phyloP scores from a whole-genome alignment of 768 basidiomycete species.

The Pulveroboletus sp. region DNA sequence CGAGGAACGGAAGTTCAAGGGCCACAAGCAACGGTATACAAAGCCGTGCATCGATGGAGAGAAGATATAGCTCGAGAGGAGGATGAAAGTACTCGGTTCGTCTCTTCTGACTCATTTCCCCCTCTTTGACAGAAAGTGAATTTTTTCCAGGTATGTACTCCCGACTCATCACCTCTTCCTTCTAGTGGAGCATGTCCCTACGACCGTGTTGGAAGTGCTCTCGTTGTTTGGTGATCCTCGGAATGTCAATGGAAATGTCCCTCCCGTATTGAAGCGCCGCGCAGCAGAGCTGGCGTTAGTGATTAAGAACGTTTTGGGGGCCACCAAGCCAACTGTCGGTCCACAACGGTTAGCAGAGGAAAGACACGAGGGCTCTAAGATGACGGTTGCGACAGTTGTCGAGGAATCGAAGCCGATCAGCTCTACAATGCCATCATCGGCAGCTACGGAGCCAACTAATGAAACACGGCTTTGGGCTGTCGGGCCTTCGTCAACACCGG shows the following conservation, averaged over 20 bases:
- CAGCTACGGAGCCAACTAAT: not conserved
- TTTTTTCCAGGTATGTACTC: conserved; percentile 55
- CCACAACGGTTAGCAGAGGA: not conserved
- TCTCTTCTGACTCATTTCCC: conserved; percentile 2
- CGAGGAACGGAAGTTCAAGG: conserved; percentile 33
- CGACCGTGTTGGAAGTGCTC: conserved; percentile 58
- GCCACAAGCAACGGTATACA: conserved; percentile 61
- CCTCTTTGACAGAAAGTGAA: not conserved
- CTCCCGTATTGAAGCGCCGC: conserved; percentile 57
- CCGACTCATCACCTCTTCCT: conserved; percentile 71
- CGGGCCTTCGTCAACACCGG: conserved; percentile 1
- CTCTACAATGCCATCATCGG: conserved; percentile 8
- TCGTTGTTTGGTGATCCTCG: conserved; percentile 42
- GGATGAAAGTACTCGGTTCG: conserved; percentile 80
- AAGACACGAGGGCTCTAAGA: not conserved
- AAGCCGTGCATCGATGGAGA: conserved; percentile 75
- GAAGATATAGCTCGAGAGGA: conserved; percentile 73
- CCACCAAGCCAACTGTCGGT: not conserved
- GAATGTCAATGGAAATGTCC: conserved; percentile 36
- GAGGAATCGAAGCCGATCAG: conserved; percentile 5
- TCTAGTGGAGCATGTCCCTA: conserved; percentile 66
- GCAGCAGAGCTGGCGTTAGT: conserved; percentile 60
- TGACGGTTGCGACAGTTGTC: not conserved
- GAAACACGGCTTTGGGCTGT: conserved; percentile 22
- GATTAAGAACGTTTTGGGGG: conserved; percentile 47